Percentiles rank a stretch among this genome's conserved stretches.
These are phyloP conservation scores for Starmerella roubikii DNA, from an alignment of 805 yeast genomes.

Conservation along the genomic window DNA sequence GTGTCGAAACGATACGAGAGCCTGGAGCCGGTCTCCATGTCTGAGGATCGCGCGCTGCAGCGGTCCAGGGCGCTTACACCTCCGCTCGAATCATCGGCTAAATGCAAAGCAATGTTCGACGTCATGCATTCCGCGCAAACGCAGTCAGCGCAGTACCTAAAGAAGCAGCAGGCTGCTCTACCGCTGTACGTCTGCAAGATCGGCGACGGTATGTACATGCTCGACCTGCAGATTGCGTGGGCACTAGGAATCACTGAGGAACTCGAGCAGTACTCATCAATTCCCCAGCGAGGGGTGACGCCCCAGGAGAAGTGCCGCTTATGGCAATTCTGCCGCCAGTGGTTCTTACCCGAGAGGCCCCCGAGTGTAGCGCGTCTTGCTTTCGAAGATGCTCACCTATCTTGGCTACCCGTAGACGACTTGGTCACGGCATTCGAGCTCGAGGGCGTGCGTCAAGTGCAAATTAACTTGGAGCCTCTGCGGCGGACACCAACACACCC, in stretches of 20 bases:
- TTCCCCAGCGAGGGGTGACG: slow-evolving; percentile 15
- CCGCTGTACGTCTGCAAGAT: slow-evolving; percentile 16
- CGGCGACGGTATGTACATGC: slow-evolving; percentile 14
- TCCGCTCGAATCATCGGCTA: no score
- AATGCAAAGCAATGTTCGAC: no score
- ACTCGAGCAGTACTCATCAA: slow-evolving; percentile 21
- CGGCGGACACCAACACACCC: background rate
- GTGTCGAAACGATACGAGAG: no score
- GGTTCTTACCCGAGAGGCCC: slow-evolving; percentile 27
- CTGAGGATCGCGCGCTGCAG: no score
- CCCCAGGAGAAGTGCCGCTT: slow-evolving; percentile 22
- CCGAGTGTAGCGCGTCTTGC: no score
- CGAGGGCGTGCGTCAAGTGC: background rate
- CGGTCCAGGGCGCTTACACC: no score
- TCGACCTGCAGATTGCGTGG: slow-evolving; percentile 26
- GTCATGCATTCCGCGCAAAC: no score
- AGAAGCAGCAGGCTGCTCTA: slow-evolving; percentile 14
- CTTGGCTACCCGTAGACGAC: slow-evolving; percentile 23
- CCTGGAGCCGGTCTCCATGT: no score
- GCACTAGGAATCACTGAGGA: slow-evolving; percentile 22
- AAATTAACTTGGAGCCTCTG: slow-evolving; percentile 25
- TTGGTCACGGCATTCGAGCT: no score
- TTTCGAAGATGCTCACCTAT: slow-evolving; percentile 20
- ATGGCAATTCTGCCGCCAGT: slow-evolving; percentile 24
- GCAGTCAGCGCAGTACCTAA: no score